Evolutionary conservation across 2,329 filamentous ascomycete genomes (phyloP), one percentile per base, ranked within the genome.

Genomic region (Septoria petroselini): DNA sequence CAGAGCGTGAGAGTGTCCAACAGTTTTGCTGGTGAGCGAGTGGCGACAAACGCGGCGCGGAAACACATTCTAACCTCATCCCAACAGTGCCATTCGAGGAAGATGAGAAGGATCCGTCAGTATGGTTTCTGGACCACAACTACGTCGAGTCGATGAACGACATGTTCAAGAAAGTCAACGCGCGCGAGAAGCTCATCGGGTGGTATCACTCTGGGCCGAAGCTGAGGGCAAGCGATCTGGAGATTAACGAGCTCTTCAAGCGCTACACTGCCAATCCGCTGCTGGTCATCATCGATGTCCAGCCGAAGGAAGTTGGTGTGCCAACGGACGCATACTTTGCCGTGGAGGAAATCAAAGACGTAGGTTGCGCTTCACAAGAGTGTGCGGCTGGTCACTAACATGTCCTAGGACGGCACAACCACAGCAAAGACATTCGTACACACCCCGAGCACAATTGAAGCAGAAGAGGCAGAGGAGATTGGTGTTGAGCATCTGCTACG

Each of bases 141-240:
- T 98, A 96, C 67, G 88, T 98, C 71, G 93, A 98, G 74, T 88
- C 86, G 63, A 98, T 98, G 93, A 95, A 93, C 75, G 93, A 97
- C 73, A 98, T 98, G 93, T 98, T 98, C 81, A 98, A 98, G 79
- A 97, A 97, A 76, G 91, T 98, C 79, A 98, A 98, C 76, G 93
- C 93, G 54, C 80, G 88, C 58, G 93, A 98, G 77, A 97, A 97
- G 83, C 81, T 98, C 70, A 94, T 98, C 79, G 93, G 93, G 67
- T 98, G 93, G 93, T 98, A 98, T 73, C 93, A 98, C 74, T 95
- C 93, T 15, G 93, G 93, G 34, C 93, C 93, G 31, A 98, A 97
- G 79, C 79, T 98, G 66, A 84, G 93, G 68, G 91, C 91, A 48
- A 96, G 93, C 38, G 93, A 98, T 77, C 76, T 98, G 61, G 88